Evolutionary conservation across 2,329 filamentous ascomycete species (phyloP), one percentile per base, ranked within the genome.

Genomic region (Penicillium oxalicum): DNA sequence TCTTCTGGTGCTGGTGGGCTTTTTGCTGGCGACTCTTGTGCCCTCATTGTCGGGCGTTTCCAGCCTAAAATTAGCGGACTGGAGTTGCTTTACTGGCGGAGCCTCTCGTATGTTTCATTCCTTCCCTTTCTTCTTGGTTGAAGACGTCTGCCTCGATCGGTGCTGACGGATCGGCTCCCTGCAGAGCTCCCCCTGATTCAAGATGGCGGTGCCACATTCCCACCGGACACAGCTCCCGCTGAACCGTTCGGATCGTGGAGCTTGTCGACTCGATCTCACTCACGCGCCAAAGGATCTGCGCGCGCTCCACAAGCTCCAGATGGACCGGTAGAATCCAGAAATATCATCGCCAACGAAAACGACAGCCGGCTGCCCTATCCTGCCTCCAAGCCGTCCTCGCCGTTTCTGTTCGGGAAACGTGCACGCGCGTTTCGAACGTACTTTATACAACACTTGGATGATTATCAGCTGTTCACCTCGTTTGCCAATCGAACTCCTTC

Each of bases 1-100:
- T 50, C 61, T 68, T 44, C 56, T 69, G 29, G 60, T 57, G 42
- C 51, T 68, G 47, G 35, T 67, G 45, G 47, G 66, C 36, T 66
- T 68, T 46, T 63, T 62, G 40, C 54, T 69, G 33, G 55, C 68
- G 45, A 67, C 60, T 28, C 47, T 69, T 47, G 62, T 63, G 34
- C 63, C 64, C 38, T 65, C 64, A n/a, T 45, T 67, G 24, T 60
- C 63, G 37, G 63, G 56, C 42, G 51, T 63, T 9, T 60, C 63
- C 44, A 62, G 57, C 45, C 12, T 61, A n/a, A 61, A 61, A 40
- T 47, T 64, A 9, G 59, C 57, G 25, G 63, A 66, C 46, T 61
- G 61, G 9, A 54, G 56, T 32, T 61, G 56, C 49, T 52, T 54
- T 38, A 45, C 55, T 9, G 42, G 49, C 46, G 56, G 56, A 44